Conservation (phyloP, 768 basidiomycete species). For the Pleurotus djamor region DNA sequence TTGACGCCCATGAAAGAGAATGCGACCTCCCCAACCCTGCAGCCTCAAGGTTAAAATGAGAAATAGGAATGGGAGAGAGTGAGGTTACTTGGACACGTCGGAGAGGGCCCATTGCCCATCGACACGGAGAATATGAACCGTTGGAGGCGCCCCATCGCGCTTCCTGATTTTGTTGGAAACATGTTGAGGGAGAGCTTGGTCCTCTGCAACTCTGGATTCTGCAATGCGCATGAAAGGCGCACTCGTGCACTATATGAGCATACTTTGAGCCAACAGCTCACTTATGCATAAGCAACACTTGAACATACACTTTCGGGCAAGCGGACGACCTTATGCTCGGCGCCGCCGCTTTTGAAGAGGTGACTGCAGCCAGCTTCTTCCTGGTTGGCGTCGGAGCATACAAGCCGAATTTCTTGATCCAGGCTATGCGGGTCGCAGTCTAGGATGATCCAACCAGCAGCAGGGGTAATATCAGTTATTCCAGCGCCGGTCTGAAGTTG, state of each 20-base stretch:
- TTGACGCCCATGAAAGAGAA: conserved; percentile 11
- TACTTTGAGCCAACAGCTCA: background rate
- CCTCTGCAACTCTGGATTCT: background rate
- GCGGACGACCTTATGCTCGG: conserved; percentile 1
- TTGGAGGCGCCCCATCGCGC: background rate
- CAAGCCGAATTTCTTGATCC: conserved; percentile 28
- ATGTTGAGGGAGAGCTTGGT: background rate
- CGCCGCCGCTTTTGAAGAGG: background rate
- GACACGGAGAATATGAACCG: background rate
- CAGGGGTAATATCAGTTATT: conserved; percentile 20
- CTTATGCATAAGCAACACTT: background rate
- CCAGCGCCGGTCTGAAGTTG: conserved; percentile 11
- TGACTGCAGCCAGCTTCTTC: background rate
- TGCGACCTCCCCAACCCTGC: background rate
- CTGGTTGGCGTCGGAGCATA: conserved; percentile 16
- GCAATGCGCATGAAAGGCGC: conserved; percentile 2
- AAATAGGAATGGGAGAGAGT: too few species aligned
- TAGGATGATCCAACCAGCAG: conserved; percentile 35
- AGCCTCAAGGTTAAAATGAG: background rate
- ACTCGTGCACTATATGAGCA: background rate
- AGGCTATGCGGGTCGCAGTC: conserved; percentile 25
- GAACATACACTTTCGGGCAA: conserved; percentile 1
- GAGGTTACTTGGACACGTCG: background rate
- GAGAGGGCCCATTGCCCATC: background rate
- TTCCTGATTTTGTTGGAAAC: background rate